Percentiles rank a stretch among this genome's conserved stretches.
Evolutionary conservation across 2,329 filamentous ascomycete genomes (phyloP).

Genomic region (Furcasterigmium furcatum): DNA sequence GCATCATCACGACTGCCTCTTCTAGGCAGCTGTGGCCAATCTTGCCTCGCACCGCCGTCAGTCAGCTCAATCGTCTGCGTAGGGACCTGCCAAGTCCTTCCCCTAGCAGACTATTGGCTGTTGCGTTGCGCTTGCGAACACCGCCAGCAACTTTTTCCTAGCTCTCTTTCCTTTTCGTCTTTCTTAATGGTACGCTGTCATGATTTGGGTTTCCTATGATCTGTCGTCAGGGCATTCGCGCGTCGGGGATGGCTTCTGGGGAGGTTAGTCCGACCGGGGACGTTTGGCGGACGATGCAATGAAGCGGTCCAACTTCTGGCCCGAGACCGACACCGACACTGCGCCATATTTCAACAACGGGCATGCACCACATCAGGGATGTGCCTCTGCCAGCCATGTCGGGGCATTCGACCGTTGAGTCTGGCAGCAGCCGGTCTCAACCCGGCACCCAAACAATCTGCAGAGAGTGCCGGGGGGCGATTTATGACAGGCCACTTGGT

Average conservation of each 20-base stretch:
- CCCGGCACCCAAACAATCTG: no score
- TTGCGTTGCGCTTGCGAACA: slow-evolving; percentile 16
- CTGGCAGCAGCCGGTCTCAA: no score
- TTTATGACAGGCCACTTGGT: no score
- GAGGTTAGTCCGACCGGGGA: slow-evolving; percentile 18
- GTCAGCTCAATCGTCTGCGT: slow-evolving; percentile 28
- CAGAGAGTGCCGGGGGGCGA: no score
- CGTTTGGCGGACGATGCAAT: no score
- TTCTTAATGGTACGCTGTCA: slow-evolving; percentile 8
- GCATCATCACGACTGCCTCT: slow-evolving; percentile 8
- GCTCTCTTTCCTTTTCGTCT: slow-evolving; percentile 15
- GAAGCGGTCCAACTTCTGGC: no score
- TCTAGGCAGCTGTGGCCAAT: not conserved
- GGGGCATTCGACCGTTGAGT: no score
- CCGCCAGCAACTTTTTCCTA: slow-evolving; percentile 10
- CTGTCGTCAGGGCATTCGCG: slow-evolving; percentile 19
- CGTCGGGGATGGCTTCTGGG: slow-evolving; percentile 29
- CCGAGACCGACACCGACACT: no score
- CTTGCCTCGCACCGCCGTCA: not conserved
- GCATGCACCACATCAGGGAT: no score
- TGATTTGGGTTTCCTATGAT: slow-evolving; percentile 9
- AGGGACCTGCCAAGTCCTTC: not conserved
- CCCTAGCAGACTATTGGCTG: slow-evolving; percentile 14
- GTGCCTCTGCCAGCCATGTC: no score
- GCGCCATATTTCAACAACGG: no score